phyloP scores from a whole-genome alignment of 1,139 yeast species.

The Debaryomyces robertsiae region DNA sequence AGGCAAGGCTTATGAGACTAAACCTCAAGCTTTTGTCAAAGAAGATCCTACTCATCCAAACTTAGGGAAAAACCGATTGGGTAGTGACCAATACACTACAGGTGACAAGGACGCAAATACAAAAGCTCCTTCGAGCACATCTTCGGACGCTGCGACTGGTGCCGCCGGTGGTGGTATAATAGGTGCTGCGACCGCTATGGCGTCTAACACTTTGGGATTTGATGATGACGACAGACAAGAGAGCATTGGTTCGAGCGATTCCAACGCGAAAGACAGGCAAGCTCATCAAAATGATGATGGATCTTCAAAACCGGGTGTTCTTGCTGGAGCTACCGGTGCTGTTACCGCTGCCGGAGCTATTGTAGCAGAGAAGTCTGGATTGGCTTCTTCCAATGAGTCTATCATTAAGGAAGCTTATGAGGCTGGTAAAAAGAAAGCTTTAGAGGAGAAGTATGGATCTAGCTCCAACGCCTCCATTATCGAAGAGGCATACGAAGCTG shows the following conservation, averaged over 20 bases:
- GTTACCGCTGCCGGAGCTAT: slow-evolving; percentile 22
- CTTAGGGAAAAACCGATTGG: slow-evolving; percentile 3
- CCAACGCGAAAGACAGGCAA: not conserved
- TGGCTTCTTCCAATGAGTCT: slow-evolving; percentile 10
- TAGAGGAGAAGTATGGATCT: not conserved
- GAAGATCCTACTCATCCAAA: not conserved
- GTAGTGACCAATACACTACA: not conserved
- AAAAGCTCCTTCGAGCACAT: not conserved
- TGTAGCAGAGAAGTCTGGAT: slow-evolving; percentile 19
- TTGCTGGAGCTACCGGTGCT: slow-evolving; percentile 22
- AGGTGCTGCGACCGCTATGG: slow-evolving; percentile 17
- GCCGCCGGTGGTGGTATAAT: slow-evolving; percentile 12
- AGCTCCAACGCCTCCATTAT: slow-evolving; percentile 8
- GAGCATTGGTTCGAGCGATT: not conserved
- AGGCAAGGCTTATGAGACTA: slow-evolving; percentile 13
- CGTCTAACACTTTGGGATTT: slow-evolving; percentile 17
- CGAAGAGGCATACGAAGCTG: slow-evolving; percentile 21
- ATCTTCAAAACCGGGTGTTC: slow-evolving; percentile 14
- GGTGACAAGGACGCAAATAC: not conserved
- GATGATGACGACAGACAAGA: slow-evolving; percentile 11
- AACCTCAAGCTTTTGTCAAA: slow-evolving; percentile 5
- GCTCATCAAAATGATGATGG: slow-evolving; percentile 12
- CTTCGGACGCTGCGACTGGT: not conserved
- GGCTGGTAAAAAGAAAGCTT: slow-evolving; percentile 18
- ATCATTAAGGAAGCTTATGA: slow-evolving; percentile 18